Percentiles rank a stretch among this genome's conserved stretches.
These are phyloP conservation scores for Akebia trifoliata DNA, from an alignment of 164 flowering plant genomes.

Conservation along the genomic window DNA sequence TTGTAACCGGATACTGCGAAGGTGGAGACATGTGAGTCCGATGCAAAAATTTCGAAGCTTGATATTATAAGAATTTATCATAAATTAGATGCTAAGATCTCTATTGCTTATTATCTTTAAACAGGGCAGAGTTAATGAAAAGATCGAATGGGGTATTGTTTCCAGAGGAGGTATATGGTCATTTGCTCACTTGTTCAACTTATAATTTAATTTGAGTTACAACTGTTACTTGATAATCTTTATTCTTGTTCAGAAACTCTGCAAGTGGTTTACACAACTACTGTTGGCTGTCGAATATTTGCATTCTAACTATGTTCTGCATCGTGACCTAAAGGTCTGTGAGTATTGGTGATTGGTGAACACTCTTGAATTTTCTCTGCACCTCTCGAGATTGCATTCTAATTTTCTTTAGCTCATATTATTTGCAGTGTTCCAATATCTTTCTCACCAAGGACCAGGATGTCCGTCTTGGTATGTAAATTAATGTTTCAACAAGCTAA, in stretches of 20 bases:
- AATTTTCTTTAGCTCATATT: slow-evolving; percentile 11
- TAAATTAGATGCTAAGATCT: too few relatives aligned
- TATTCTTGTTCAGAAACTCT: slow-evolving; percentile 63
- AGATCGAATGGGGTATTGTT: slow-evolving; percentile 73
- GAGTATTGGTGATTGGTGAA: background rate
- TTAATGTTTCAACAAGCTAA: background rate
- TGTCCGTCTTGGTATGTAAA: slow-evolving; percentile 81
- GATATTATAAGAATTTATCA: too few relatives aligned
- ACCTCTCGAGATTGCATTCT: slow-evolving; percentile 8
- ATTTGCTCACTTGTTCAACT: background rate
- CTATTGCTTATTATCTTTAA: background rate
- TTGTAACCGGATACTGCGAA: slow-evolving; percentile 97
- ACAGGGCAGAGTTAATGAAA: slow-evolving; percentile 95
- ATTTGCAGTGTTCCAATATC: slow-evolving; percentile 88
- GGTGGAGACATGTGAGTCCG: slow-evolving; percentile 97
- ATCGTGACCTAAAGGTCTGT: slow-evolving; percentile 86
- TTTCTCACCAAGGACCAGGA: slow-evolving; percentile 95
- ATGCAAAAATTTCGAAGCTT: background rate
- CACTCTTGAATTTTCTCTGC: background rate
- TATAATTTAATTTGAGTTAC: background rate
- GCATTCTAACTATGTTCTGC: slow-evolving; percentile 87
- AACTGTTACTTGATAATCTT: slow-evolving; percentile 5
- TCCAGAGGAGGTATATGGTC: slow-evolving; percentile 84
- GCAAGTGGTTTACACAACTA: slow-evolving; percentile 94
- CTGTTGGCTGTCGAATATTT: slow-evolving; percentile 90